Conservation (phyloP, 1,139 yeast species). For the Tardiomyces blankii region DNA sequence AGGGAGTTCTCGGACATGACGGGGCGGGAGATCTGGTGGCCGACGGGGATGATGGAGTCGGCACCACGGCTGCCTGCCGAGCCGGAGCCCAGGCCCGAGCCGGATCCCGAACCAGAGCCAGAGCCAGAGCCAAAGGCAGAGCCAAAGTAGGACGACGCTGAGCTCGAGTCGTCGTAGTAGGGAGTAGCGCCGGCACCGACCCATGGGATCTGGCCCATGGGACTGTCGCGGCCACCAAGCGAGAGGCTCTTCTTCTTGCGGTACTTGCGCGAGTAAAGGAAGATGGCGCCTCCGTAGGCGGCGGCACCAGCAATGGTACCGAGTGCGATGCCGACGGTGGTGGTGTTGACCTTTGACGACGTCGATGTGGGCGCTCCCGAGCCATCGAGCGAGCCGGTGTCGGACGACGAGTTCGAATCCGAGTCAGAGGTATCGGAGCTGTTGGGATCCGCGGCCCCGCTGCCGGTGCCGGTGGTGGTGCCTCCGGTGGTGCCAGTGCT, state of each 20-base stretch:
- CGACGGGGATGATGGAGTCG: not conserved
- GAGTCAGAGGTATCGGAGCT: not conserved
- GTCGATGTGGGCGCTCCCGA: not conserved
- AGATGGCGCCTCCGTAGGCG: conserved; percentile 41
- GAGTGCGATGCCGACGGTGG: conserved; percentile 71
- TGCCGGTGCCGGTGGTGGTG: conserved; percentile 6
- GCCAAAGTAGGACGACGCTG: not conserved
- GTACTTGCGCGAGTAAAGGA: conserved; percentile 22
- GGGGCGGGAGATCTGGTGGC: conserved; percentile 26
- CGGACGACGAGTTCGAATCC: not conserved
- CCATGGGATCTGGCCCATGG: not conserved
- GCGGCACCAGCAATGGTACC: conserved; percentile 77
- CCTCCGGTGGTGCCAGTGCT: conserved; percentile 9
- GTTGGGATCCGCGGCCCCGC: conserved; percentile 4
- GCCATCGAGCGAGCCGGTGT: not conserved
- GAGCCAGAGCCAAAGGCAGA: not conserved
- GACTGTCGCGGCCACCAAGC: not conserved
- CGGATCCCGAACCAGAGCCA: not conserved
- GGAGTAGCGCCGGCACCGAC: not conserved
- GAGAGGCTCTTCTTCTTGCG: conserved; percentile 11
- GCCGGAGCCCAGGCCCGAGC: too few species aligned
- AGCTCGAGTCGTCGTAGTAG: not conserved
- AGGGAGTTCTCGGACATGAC: conserved; percentile 31
- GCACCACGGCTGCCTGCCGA: too few species aligned
- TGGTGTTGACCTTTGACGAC: not conserved